A percentile compares a stretch with the other conserved stretches of the same genome.
These are phyloP conservation scores for Obelidium mucronatum DNA, from an alignment of 192 early-diverging fungal genomes.

Conservation along the genomic window DNA sequence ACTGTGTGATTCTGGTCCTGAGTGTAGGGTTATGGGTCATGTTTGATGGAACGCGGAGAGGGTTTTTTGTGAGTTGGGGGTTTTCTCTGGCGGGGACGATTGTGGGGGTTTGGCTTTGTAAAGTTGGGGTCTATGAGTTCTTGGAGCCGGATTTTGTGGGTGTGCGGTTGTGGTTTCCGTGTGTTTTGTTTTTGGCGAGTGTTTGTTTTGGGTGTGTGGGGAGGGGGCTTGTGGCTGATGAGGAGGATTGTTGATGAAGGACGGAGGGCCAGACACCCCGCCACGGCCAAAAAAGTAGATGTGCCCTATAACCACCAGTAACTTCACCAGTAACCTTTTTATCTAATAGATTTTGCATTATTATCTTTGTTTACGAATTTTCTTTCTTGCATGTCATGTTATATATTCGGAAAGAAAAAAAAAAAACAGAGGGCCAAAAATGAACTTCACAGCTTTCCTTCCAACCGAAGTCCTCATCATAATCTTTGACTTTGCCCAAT, in stretches of 20 bases:
- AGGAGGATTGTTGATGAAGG: not conserved
- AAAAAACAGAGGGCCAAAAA: too few relatives aligned
- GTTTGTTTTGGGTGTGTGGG: slow-evolving; percentile 76
- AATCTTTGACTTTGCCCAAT: too few relatives aligned
- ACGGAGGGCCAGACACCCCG: too few relatives aligned
- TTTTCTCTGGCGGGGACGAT: slow-evolving; percentile 66
- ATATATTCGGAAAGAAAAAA: too few relatives aligned
- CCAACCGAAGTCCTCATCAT: too few relatives aligned
- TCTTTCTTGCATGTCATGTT: too few relatives aligned
- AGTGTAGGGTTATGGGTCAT: slow-evolving; percentile 72
- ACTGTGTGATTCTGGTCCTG: slow-evolving; percentile 62
- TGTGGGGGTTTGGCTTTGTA: slow-evolving; percentile 57
- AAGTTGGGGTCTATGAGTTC: slow-evolving; percentile 35
- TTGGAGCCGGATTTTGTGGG: slow-evolving; percentile 74
- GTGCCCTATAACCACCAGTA: too few relatives aligned
- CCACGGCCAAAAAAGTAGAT: too few relatives aligned
- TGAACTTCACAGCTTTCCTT: too few relatives aligned
- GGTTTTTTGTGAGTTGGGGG: slow-evolving; percentile 62
- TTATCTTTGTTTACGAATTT: too few relatives aligned
- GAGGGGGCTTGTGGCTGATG: slow-evolving; percentile 30
- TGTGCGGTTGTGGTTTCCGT: slow-evolving; percentile 71
- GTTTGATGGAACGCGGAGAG: slow-evolving; percentile 75
- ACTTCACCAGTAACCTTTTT: too few relatives aligned
- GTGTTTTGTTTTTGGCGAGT: slow-evolving; percentile 59
- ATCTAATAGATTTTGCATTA: too few relatives aligned